phyloP scores from a whole-genome alignment of 257 asterid genomes.

The Vinca minor region DNA sequence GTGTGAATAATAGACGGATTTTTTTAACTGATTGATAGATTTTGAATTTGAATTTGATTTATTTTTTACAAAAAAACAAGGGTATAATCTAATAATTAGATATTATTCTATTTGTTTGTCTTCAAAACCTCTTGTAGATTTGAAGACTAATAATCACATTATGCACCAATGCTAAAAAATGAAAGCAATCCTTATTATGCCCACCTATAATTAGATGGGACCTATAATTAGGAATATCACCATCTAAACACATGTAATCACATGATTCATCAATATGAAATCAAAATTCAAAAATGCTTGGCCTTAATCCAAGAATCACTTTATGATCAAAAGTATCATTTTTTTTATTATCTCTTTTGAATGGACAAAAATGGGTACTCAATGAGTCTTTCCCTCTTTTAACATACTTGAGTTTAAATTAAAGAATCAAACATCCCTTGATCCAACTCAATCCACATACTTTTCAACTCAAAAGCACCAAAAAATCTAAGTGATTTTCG shows the following conservation, averaged over 20 bases:
- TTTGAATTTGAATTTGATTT: too few relatives aligned
- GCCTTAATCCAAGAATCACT: slow-evolving; percentile 13
- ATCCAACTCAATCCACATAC: slow-evolving; percentile 20
- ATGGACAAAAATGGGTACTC: background rate
- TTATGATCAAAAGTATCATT: slow-evolving; percentile 32
- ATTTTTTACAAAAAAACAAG: too few relatives aligned
- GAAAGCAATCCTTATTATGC: slow-evolving; percentile 19
- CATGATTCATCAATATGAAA: slow-evolving; percentile 40
- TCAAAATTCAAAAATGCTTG: slow-evolving; percentile 22
- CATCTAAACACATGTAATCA: slow-evolving; percentile 50
- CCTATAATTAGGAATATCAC: slow-evolving; percentile 27
- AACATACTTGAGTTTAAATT: slow-evolving; percentile 59
- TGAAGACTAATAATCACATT: slow-evolving; percentile 12
- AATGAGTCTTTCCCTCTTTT: slow-evolving; percentile 41
- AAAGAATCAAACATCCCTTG: slow-evolving; percentile 27
- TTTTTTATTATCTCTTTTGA: slow-evolving; percentile 13
- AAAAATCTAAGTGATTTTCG: too few relatives aligned
- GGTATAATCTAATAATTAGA: too few relatives aligned
- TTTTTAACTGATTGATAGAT: too few relatives aligned
- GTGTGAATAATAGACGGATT: too few relatives aligned
- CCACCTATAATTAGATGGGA: slow-evolving; percentile 27
- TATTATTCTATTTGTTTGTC: too few relatives aligned
- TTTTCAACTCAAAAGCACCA: too few relatives aligned
- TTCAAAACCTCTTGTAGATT: too few relatives aligned
- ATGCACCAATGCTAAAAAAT: slow-evolving; percentile 14